Evolutionary conservation across 169 alveolate species (phyloP), one percentile per base, ranked within the genome.

Genomic region (Plasmodium malariae): DNA sequence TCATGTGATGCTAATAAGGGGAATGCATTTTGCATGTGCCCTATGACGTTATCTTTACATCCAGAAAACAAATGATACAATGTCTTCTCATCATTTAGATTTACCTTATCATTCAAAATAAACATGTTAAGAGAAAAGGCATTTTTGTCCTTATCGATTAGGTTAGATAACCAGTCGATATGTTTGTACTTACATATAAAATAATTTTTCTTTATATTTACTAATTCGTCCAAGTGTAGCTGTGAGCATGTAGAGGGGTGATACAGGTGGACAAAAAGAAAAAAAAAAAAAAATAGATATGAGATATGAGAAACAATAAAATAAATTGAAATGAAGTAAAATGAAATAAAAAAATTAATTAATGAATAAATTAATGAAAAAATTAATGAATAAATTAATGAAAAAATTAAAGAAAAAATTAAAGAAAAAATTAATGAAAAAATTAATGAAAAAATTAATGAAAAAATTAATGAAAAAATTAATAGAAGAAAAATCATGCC

Each of bases 141-240:
- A 57, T 80, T 80, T 26, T 80, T 80, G 6, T 80, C 90, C 19
- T 48, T 24, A 7, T 80, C 51, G 9, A 59, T 21, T 28, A 80
- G 48, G 34, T 59, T 80, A 17, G 51, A 11, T 43, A 80, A 45
- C 90, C 90, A 80, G 40, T 80, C 71, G 6, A 80, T 54, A 34
- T 80, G 90, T 48, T 80, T 80, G 48, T 80, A 80, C 36, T 80
- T 80, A 49, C 80, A 80, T 55, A 80, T 67, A 57, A 80, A 80
- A 55, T 80, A 80, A 45, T 65, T 80, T 14, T 63, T 63, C 36
- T 67, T 80, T 9, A 80, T 80, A 59, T 34, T 59, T 45, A 65
- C 70, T 30, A 80, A 12, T 36, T 80, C 90, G 21, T 80, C 76
- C 43, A 80, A 30, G 34, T 60, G 51, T 40, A 54, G 32, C 83